These are phyloP conservation scores for Globisporangium heterothallicum DNA, from an alignment of 352 stramenopile genomes.

Conservation along the genomic window DNA sequence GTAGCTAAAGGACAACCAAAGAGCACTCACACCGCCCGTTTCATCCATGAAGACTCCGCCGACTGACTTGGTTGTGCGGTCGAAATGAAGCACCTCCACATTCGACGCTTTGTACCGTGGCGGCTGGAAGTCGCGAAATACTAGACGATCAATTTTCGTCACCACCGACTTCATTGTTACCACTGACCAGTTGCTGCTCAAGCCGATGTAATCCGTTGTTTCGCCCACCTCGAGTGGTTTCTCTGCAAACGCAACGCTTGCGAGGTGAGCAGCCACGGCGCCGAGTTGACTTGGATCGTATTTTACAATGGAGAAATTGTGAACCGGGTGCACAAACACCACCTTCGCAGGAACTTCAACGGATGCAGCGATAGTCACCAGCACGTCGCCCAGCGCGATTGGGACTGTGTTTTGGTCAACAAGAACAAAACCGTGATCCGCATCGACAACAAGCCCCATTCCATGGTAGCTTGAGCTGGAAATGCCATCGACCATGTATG, in stretches of 20 bases:
- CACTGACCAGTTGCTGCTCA: conserved; percentile 85
- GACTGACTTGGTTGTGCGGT: conserved; percentile 84
- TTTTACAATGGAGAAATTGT: conserved; percentile 90
- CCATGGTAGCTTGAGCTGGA: conserved; percentile 86
- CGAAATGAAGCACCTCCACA: conserved; percentile 84
- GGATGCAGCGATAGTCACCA: conserved; percentile 85
- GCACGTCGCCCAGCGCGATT: conserved; percentile 79
- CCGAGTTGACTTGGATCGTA: conserved; percentile 79
- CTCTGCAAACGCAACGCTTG: conserved; percentile 53
- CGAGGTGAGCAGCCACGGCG: conserved; percentile 49
- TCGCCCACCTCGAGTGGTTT: conserved; percentile 70
- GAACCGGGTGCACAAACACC: conserved; percentile 89
- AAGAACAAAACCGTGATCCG: conserved; percentile 78
- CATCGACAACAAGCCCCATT: conserved; percentile 87
- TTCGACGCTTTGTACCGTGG: conserved; percentile 81
- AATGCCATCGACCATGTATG: conserved; percentile 90
- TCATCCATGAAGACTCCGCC: conserved; percentile 83
- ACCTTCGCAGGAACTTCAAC: conserved; percentile 85
- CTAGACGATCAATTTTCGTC: conserved; percentile 78
- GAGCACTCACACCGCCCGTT: conserved; percentile 56
- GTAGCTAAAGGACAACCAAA: conserved; percentile 88
- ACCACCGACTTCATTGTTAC: conserved; percentile 84
- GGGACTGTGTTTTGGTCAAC: conserved; percentile 91
- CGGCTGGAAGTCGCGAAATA: conserved; percentile 81
- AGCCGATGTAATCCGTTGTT: conserved; percentile 72